phyloP scores from a whole-genome alignment of 108 stramenopile species.

The Cyclotella cryptica region DNA sequence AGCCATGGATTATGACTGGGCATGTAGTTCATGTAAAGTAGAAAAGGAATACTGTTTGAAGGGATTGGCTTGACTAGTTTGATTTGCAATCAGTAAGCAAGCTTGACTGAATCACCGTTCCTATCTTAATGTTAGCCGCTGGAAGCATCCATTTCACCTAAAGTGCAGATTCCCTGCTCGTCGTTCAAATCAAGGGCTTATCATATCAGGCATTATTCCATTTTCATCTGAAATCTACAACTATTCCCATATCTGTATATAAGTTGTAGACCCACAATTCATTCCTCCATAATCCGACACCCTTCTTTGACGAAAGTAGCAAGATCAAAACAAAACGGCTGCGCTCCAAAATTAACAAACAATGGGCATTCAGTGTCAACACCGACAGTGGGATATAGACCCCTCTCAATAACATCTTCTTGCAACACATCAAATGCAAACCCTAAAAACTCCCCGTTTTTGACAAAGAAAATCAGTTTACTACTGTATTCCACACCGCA shows the following conservation, averaged over 20 bases:
- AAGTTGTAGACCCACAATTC: neutral
- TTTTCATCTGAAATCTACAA: too few relatives aligned
- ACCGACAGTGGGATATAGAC: slow-evolving; percentile 83
- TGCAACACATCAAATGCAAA: slow-evolving; percentile 64
- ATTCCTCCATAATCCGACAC: neutral
- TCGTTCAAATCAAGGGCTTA: too few relatives aligned
- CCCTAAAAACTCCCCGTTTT: slow-evolving; percentile 88
- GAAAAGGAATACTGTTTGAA: too few relatives aligned
- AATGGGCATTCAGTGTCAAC: slow-evolving; percentile 74
- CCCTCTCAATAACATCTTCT: slow-evolving; percentile 49
- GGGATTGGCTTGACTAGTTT: too few relatives aligned
- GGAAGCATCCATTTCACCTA: too few relatives aligned
- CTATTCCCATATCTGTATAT: neutral
- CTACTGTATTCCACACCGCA: slow-evolving; percentile 80
- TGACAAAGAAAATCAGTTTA: slow-evolving; percentile 77
- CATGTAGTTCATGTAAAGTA: too few relatives aligned
- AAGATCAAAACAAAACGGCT: slow-evolving; percentile 76
- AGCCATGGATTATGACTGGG: too few relatives aligned
- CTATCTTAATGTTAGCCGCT: too few relatives aligned
- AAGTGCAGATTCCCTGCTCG: too few relatives aligned
- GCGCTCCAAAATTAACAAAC: slow-evolving; percentile 68
- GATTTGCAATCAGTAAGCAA: too few relatives aligned
- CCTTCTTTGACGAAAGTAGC: neutral
- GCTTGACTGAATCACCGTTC: too few relatives aligned
- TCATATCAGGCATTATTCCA: too few relatives aligned